Percentiles rank a stretch among this genome's conserved stretches.
Evolutionary conservation across 768 basidiomycete genomes (phyloP).

Genomic region (Hemileccinum rubropunctum): DNA sequence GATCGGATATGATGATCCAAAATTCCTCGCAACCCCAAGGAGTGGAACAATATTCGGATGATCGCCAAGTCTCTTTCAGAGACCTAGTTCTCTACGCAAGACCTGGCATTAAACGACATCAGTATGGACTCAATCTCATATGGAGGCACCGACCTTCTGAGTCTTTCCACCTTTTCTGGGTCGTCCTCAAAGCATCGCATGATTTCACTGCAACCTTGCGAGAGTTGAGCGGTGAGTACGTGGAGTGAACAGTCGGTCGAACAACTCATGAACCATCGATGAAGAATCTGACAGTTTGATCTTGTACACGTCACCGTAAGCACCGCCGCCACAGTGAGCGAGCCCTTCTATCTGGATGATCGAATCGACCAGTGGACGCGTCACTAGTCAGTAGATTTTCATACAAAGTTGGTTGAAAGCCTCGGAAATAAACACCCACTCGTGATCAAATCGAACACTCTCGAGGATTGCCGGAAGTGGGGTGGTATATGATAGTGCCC

Average conservation of each 20-base stretch:
- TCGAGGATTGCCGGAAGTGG: neutral
- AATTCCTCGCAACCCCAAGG: neutral
- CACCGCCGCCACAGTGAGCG: neutral
- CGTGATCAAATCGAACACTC: neutral
- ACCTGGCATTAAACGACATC: neutral
- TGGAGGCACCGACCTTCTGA: neutral
- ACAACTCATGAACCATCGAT: neutral
- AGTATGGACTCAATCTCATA: neutral
- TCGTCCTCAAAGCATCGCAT: neutral
- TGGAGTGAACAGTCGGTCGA: neutral
- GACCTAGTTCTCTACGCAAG: neutral
- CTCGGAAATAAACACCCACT: neutral
- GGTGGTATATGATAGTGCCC: neutral
- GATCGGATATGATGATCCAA: no score
- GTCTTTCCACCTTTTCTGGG: neutral
- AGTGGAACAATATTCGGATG: conserved; percentile 2
- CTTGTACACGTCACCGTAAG: neutral
- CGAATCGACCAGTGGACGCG: neutral
- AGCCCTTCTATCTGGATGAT: neutral
- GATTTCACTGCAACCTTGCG: neutral
- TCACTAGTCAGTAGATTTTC: neutral
- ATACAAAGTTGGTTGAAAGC: neutral
- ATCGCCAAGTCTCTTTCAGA: neutral
- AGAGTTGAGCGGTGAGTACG: neutral
- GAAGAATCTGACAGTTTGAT: neutral